Evolutionary conservation across 805 yeast species (phyloP), one percentile per base, ranked within the genome.

Genomic region (Yarrowia deformans): DNA sequence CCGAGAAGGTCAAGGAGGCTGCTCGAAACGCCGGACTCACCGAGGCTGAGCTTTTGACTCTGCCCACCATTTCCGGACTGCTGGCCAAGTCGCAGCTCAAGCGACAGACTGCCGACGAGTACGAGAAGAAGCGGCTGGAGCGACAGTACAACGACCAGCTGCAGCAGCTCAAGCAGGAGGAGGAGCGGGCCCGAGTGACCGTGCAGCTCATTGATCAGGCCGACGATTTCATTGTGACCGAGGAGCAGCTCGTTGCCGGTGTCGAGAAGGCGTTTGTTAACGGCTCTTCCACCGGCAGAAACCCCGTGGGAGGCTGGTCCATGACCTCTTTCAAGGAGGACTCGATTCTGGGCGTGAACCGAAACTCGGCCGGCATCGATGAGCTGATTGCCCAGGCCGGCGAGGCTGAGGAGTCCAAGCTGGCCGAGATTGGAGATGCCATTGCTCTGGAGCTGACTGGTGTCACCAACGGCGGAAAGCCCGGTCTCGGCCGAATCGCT

Each of bases 181-280:
- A 85, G 71, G 78, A 80, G 54, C 84, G 84, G 73, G 86, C 93
- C 16, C 80, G 80, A 48, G 81, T 84, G 60, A 79, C 93, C 60
- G 80, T 93, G 70, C 89, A 85, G 72, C 82, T 93, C 68, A 92
- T 90, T 78, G 91, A 91, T 74, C 84, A 88, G 2, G 81, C 94
- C 1, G 83, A 84, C 35, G 81, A 84, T 54, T 93, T 87, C 79
- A 90, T 92, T 73, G 86, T 91, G 48, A 88, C 88, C 39, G 97
- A 90, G 77, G 85, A 82, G 63, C 87, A 87, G 77, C 82, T 90
- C 70, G 85, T 84, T 52, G 80, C 78, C 23, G 86, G 88, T 67
- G 85, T 90, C 52, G 85, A 83, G 61, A 81, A 81, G 68, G 88
- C 91, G 61, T 85, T 88, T 76, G 55, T 67, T 18, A 67, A 58